Percentiles rank a stretch among this genome's conserved stretches.
These are phyloP conservation scores for Lentinula lateritia DNA, from an alignment of 768 basidiomycete genomes.

Conservation along the genomic window DNA sequence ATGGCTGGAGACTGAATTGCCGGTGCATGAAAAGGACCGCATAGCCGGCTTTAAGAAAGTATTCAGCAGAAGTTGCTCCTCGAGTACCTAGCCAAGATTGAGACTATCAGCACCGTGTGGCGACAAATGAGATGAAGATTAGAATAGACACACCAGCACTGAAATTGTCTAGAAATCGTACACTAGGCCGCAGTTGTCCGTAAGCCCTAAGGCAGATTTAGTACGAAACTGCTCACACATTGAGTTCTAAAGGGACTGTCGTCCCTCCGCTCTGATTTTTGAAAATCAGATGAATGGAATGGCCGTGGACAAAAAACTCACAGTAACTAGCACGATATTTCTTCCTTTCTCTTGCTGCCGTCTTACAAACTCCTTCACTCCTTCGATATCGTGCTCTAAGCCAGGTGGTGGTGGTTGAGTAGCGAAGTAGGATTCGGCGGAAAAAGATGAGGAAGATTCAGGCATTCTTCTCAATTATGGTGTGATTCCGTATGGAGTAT, in stretches of 20 bases:
- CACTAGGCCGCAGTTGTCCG: constrained; percentile 43
- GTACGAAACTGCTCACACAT: constrained; percentile 69
- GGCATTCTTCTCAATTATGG: background rate
- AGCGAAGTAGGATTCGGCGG: constrained; percentile 85
- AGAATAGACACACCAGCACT: constrained; percentile 69
- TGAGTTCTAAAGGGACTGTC: constrained; percentile 95
- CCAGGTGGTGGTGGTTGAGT: constrained; percentile 76
- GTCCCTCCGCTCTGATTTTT: constrained; percentile 86
- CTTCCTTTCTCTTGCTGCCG: constrained; percentile 59
- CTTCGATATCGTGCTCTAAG: constrained; percentile 62
- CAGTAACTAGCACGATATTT: constrained; percentile 91
- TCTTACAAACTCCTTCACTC: constrained; percentile 63
- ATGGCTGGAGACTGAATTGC: constrained; percentile 96
- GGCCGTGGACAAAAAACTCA: constrained; percentile 39
- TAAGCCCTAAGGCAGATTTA: background rate
- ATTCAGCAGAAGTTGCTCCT: constrained; percentile 96
- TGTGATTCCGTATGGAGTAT: background rate
- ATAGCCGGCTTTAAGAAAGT: constrained; percentile 91
- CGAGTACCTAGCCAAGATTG: constrained; percentile 65
- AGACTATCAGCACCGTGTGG: background rate
- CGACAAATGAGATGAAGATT: background rate
- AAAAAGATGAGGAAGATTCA: constrained; percentile 43
- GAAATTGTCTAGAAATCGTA: constrained; percentile 98
- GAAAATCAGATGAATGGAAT: constrained; percentile 3
- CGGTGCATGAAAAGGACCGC: constrained; percentile 99